Base-by-base conservation (phyloP, 2,329 filamentous ascomycete species). In the Colletotrichum theobromicola region DNA sequence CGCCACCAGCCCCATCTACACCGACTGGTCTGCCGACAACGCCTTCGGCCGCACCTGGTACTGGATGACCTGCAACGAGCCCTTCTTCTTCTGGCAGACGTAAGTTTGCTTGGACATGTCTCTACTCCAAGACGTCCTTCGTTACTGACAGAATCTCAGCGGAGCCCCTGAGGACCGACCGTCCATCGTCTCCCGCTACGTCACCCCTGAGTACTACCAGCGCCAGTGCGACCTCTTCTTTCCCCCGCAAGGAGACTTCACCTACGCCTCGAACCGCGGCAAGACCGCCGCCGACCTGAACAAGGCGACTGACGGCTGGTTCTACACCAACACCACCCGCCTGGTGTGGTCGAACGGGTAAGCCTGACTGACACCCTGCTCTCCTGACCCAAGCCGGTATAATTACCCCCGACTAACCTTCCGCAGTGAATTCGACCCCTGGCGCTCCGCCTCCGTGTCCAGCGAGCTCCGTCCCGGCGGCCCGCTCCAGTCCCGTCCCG, bases 41-140 rank as follows among this genome's bases (percentile, higher is more conserved):
- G 68, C 78, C 0, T 77, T 83, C 21, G 85, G 89, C 76, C 82
- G 89, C 0, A 89, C 91, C 75, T 93, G 90, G 90, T 80, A 84
- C 9, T 93, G 91, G 90, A 86, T 92, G 81, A 84, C 87, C 2
- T 93, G 91, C 84, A 92, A 93, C 79, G 89, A 93, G 79, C 90
- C 91, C 12, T 72, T 75, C 34, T 67, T 72, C 63, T 72, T 67
- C 80, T 92, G 87, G 86, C 88, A 91, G 79, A 86, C 87, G 83
- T 87, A 80, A 78, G 85, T 79, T n/a, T n/a, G 15, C 13, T 18
- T 6, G 2, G 5, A 32, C 28, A 24, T 16, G 21, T 30, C 26
- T 5, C 26, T 32, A 12, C 21, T 34, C 16, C 24, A 28, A 7
- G 5, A 35, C 16, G 9, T 18, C 1, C 2, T 12, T 12, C 9